A percentile compares a stretch with the other conserved stretches of the same genome.
Evolutionary conservation across 2,329 filamentous ascomycete genomes (phyloP).

Genomic region (Beauveria sp.): DNA sequence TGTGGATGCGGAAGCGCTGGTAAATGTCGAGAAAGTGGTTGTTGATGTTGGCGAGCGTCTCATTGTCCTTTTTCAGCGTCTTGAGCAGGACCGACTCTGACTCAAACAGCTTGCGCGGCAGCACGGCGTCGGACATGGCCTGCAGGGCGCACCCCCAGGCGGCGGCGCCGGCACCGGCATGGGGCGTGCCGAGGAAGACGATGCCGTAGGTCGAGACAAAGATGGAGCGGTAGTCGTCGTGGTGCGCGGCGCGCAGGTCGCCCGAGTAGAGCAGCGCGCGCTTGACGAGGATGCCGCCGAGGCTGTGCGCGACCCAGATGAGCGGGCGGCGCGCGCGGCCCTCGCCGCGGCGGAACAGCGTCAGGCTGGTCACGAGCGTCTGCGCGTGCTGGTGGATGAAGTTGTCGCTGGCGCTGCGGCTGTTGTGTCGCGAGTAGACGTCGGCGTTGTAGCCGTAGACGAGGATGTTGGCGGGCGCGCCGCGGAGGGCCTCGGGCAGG

Average conservation of each 20-base stretch:
- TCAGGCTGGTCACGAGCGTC: slow-evolving; percentile 55
- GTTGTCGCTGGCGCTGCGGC: slow-evolving; percentile 54
- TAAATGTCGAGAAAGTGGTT: slow-evolving; percentile 65
- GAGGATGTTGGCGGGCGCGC: slow-evolving; percentile 53
- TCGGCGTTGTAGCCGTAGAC: slow-evolving; percentile 72
- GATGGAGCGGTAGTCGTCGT: slow-evolving; percentile 59
- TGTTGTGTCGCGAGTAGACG: slow-evolving; percentile 40
- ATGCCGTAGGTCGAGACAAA: slow-evolving; percentile 70
- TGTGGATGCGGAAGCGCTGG: slow-evolving; percentile 63
- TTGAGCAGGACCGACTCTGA: slow-evolving; percentile 60
- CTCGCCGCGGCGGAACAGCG: slow-evolving; percentile 53
- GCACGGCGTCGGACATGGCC: slow-evolving; percentile 55
- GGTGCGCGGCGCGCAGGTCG: slow-evolving; percentile 49
- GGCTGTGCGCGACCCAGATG: slow-evolving; percentile 67
- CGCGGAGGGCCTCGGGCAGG: slow-evolving; percentile 51
- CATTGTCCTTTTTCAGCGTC: slow-evolving; percentile 65
- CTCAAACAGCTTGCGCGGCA: slow-evolving; percentile 60
- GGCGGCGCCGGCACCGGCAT: slow-evolving; percentile 61
- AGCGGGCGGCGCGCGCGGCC: slow-evolving; percentile 56
- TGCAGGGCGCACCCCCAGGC: slow-evolving; percentile 62
- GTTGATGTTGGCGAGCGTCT: slow-evolving; percentile 68
- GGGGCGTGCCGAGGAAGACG: slow-evolving; percentile 70
- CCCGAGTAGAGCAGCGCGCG: slow-evolving; percentile 60
- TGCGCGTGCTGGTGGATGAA: slow-evolving; percentile 65
- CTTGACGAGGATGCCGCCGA: slow-evolving; percentile 68